Base-by-base conservation (phyloP, 257 asterid species). In the Rhazya stricta region DNA sequence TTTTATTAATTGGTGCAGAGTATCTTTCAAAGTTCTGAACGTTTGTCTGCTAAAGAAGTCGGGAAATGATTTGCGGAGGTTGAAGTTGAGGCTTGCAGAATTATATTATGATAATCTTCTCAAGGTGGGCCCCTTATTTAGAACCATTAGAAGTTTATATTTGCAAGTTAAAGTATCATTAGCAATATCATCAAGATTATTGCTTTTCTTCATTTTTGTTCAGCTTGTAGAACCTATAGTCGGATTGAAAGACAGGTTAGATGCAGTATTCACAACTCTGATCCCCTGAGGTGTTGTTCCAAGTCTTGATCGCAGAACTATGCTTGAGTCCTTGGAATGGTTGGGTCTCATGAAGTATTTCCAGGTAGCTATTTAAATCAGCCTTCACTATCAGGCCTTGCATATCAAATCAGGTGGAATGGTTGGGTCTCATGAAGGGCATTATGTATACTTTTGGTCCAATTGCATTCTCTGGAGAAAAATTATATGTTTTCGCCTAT, bases 251-350 rank as follows among this genome's bases (percentile, higher is more conserved):
- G 98, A 92, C 77, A 92, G 99, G 99, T 85, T 95, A 83, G 99
- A 89, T 82, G 97, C 97, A 58, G 83, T 95, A 57, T 85, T 88
- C 78, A 89, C 96, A 71, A 91, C 94, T 69, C 96, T 90, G 79
- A 88, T 95, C 82, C 98, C 99, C 71, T 95, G 99, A 78, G 97
- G 98, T 56, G 91, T 91, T 83, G 99, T 95, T 77, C 92, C 99
- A 61, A 89, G 92, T 84, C 89, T 95, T 79, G 96, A 88, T 79
- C 91, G 96, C 71, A 92, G 78, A 82, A 84, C 75, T 83, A 88
- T 95, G 96, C 88, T 89, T 60, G 91, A 87, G 29, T 75, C 90
- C 60, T 85, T 95, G 71, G 96, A 91, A 56, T 85, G 90, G 69
- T 86, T 95, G 94, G 96, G 96, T 51, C 89, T 95, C 57, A 84